phyloP scores from a whole-genome alignment of 257 asterid genomes.

The Linaria vulgaris region DNA sequence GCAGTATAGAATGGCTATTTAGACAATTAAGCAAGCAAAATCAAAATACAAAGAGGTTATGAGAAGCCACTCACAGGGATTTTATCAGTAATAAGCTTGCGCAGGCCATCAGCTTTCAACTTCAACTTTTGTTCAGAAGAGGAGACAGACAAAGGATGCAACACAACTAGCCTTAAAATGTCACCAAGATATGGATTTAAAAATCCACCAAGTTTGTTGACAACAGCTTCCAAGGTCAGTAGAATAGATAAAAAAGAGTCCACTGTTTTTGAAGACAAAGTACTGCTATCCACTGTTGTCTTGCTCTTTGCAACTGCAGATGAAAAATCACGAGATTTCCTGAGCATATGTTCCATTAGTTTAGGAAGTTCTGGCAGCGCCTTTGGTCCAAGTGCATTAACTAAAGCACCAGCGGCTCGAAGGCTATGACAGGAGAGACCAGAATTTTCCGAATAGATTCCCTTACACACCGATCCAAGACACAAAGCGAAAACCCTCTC shows the following conservation, averaged over 20 bases:
- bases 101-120: slow-evolving; percentile 62
- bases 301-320: slow-evolving; percentile 31
- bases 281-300: slow-evolving; percentile 23
- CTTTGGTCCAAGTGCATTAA: slow-evolving; percentile 77
- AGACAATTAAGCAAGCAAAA: not conserved
- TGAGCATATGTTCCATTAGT: slow-evolving; percentile 59
- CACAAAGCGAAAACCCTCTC: slow-evolving; percentile 59
- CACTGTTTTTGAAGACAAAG: slow-evolving; percentile 34
- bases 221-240: slow-evolving; percentile 67
- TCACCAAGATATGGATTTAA: slow-evolving; percentile 70
- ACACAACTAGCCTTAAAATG: slow-evolving; percentile 60
- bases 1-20: not conserved
- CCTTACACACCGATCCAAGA: slow-evolving; percentile 65
- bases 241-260: slow-evolving; percentile 64
- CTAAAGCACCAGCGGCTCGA: slow-evolving; percentile 70
- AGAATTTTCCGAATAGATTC: slow-evolving; percentile 53
- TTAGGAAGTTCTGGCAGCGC: slow-evolving; percentile 79
- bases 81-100: slow-evolving; percentile 72
- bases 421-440: slow-evolving; percentile 70
- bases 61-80: slow-evolving; percentile 63
- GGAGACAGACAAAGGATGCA: slow-evolving; percentile 64
- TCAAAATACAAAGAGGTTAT: slow-evolving; percentile 9
- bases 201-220: slow-evolving; percentile 80
- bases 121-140: slow-evolving; percentile 53
- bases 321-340: slow-evolving; percentile 40